Conservation (phyloP, 2,329 filamentous ascomycete genomes). For the Rutstroemia sp. region DNA sequence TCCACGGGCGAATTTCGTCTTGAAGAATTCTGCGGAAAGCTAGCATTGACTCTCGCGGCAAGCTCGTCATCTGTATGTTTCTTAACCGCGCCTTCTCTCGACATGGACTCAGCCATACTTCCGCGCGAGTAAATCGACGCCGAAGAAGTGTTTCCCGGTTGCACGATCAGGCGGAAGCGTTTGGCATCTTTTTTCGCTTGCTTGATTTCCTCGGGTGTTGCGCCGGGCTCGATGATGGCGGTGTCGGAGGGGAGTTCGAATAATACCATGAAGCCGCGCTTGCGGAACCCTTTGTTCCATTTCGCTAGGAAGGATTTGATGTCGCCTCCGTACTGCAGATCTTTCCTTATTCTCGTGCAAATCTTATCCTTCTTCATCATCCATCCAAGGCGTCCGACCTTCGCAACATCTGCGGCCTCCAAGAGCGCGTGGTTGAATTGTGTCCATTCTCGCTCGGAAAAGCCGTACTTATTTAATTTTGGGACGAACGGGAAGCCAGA, state of each 20-base stretch:
- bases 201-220: slow-evolving; percentile 6
- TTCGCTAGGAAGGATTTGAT: slow-evolving; percentile 14
- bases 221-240: background rate
- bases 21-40: background rate
- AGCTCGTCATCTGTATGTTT: background rate
- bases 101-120: slow-evolving; percentile 4
- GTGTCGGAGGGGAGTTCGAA: slow-evolving; percentile 18
- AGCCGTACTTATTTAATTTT: slow-evolving; percentile 11
- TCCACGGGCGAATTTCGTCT: too few species aligned
- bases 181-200: slow-evolving; percentile 9
- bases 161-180: slow-evolving; percentile 14
- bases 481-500: slow-evolving; percentile 23
- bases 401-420: slow-evolving; percentile 7
- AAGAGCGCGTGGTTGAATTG: slow-evolving; percentile 21
- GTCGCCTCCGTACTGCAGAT: slow-evolving; percentile 17
- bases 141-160: slow-evolving; percentile 6
- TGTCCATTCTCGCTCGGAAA: slow-evolving; percentile 21
- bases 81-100: background rate
- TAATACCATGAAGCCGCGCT: slow-evolving; percentile 20
- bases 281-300: slow-evolving; percentile 20
- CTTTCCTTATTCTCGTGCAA: slow-evolving; percentile 8
- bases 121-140: slow-evolving; percentile 1
- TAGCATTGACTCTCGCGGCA: background rate
- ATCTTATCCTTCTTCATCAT: slow-evolving; percentile 2
- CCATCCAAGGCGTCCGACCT: background rate